Conservation (phyloP, 352 stramenopile species). For the Globisporangium lucens region DNA sequence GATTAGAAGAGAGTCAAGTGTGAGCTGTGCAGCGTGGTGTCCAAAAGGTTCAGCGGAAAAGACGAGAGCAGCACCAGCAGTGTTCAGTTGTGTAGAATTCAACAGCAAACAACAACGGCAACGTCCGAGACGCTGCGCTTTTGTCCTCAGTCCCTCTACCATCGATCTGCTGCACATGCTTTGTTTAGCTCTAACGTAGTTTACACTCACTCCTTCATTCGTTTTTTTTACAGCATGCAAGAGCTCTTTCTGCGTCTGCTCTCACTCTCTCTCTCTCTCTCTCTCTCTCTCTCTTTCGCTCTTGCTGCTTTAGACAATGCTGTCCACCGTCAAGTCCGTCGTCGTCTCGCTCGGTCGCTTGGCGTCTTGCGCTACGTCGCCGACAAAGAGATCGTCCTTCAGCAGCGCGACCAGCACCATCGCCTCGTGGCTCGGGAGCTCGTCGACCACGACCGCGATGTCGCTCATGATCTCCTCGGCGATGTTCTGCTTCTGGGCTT, state of each 20-base stretch:
- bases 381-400: slow-evolving; percentile 39
- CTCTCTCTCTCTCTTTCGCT: not conserved
- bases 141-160: not conserved
- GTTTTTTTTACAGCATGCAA: not conserved
- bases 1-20: slow-evolving; percentile 50
- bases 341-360: not conserved
- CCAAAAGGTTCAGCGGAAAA: not conserved
- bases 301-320: not conserved
- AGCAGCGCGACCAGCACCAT: slow-evolving; percentile 48
- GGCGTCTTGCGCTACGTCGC: not conserved
- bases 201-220: slow-evolving; percentile 12
- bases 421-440: slow-evolving; percentile 50
- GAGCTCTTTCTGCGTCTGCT: not conserved
- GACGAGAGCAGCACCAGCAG: not conserved
- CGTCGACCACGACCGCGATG: slow-evolving; percentile 48
- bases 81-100: slow-evolving; percentile 5
- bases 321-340: not conserved
- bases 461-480: slow-evolving; percentile 62
- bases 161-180: not conserved
- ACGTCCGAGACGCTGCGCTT: slow-evolving; percentile 2
- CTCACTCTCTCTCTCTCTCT: not conserved
- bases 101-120: not conserved
- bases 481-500: slow-evolving; percentile 45
- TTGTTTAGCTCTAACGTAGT: slow-evolving; percentile 12
- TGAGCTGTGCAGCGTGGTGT: not conserved